Conservation (phyloP, 306 rosid genomes). For the Cicer cuneatum region DNA sequence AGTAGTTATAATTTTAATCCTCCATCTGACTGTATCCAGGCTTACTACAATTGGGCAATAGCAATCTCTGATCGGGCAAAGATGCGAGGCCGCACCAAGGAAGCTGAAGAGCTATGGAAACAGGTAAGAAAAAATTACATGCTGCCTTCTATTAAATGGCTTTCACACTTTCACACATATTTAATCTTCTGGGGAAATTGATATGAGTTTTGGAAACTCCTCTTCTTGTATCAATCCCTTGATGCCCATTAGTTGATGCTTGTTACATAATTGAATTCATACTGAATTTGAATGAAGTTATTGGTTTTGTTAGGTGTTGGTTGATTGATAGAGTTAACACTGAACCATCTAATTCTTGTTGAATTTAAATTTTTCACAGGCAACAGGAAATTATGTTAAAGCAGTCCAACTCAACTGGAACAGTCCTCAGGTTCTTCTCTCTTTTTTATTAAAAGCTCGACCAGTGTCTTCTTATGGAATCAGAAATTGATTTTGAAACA, state of each 20-base stretch:
- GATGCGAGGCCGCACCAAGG: conserved; percentile 99
- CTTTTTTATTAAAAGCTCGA: conserved; percentile 33
- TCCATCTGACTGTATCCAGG: conserved; percentile 55
- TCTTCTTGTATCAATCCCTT: conserved; percentile 14
- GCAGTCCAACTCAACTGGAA: conserved; percentile 99
- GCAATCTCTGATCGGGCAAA: conserved; percentile 99
- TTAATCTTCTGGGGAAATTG: neutral
- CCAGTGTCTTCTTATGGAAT: conserved; percentile 25
- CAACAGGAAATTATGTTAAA: conserved; percentile 86
- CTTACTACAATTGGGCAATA: conserved; percentile 99
- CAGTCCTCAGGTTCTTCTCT: conserved; percentile 87
- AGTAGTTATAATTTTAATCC: neutral
- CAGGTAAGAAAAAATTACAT: conserved; percentile 66
- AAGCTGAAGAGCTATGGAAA: conserved; percentile 99
- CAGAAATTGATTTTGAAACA: conserved; percentile 14
- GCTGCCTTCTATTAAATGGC: conserved; percentile 38
- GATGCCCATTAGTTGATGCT: conserved; percentile 15
- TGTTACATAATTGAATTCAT: conserved; percentile 30
- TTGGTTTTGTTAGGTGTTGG: conserved; percentile 9
- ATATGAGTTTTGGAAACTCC: conserved; percentile 25
- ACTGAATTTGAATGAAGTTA: conserved; percentile 21
- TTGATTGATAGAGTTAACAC: conserved; percentile 32
- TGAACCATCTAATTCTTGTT: conserved; percentile 23
- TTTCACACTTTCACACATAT: conserved; percentile 30
- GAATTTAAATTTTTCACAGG: conserved; percentile 59